Evolutionary conservation across 768 basidiomycete species (phyloP).

Genomic region (Tremella mesenterica): DNA sequence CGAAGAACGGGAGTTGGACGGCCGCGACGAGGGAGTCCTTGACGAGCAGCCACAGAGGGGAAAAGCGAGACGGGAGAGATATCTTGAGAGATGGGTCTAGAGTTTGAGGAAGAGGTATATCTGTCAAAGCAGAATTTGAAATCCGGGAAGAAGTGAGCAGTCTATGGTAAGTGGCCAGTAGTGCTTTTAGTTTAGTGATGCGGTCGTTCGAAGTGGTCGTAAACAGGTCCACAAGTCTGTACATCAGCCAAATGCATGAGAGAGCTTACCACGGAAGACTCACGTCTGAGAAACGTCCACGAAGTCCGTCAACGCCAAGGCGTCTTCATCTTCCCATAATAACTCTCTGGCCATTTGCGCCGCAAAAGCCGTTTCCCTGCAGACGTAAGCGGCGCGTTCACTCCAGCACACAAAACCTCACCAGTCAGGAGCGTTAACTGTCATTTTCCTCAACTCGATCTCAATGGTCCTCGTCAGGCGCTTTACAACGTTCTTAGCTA

Average conservation of each 20-base stretch:
- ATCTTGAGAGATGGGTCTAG: conserved; percentile 70
- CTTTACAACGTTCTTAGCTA: conserved; percentile 72
- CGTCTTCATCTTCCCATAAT: conserved; percentile 75
- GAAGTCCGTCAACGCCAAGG: conserved; percentile 71
- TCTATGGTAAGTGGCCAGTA: conserved; percentile 79
- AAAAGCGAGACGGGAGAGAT: conserved; percentile 71
- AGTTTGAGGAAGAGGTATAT: conserved; percentile 71
- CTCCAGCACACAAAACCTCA: conserved; percentile 15
- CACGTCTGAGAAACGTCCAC: conserved; percentile 84
- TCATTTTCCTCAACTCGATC: conserved; percentile 60
- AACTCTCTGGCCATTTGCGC: conserved; percentile 89
- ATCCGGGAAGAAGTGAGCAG: conserved; percentile 71
- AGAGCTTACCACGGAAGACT: conserved; percentile 41
- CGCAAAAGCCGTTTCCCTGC: conserved; percentile 78
- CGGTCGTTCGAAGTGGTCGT: conserved; percentile 59
- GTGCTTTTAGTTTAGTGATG: conserved; percentile 56
- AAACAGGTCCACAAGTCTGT: conserved; percentile 80
- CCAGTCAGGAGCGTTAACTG: conserved; percentile 93
- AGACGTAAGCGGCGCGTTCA: background rate
- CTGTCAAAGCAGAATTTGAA: conserved; percentile 73
- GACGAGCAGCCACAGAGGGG: conserved; percentile 67
- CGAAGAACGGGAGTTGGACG: conserved; percentile 75
- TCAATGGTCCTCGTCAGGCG: conserved; percentile 69
- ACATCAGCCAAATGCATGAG: background rate
- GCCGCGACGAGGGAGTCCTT: conserved; percentile 65